Evolutionary conservation across 495 filamentous ascomycete genomes (phyloP).

Genomic region (Daldinia caldariorum): DNA sequence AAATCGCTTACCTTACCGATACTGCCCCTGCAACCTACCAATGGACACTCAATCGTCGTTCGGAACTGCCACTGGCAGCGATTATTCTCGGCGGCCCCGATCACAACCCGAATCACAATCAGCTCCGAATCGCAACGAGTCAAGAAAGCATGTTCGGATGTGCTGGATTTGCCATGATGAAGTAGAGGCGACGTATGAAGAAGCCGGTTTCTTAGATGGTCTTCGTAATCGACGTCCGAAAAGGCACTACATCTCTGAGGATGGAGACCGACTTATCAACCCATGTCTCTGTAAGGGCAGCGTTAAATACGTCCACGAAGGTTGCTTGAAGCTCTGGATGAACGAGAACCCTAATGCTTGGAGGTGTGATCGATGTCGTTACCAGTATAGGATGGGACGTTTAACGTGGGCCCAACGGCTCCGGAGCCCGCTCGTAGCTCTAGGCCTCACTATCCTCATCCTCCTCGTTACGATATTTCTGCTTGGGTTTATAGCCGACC

Average conservation of each 20-base stretch:
- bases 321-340: slow-evolving; percentile 90
- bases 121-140: slow-evolving; percentile 40
- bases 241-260: slow-evolving; percentile 78
- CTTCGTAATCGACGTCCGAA: slow-evolving; percentile 69
- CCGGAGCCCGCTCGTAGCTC: slow-evolving; percentile 70
- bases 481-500: slow-evolving; percentile 91
- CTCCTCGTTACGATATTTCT: slow-evolving; percentile 76
- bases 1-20: slow-evolving; percentile 2
- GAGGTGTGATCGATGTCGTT: slow-evolving; percentile 89
- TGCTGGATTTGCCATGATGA: slow-evolving; percentile 95
- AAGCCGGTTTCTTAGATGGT: slow-evolving; percentile 66
- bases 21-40: slow-evolving; percentile 5
- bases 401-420: slow-evolving; percentile 80
- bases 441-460: slow-evolving; percentile 73
- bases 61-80: slow-evolving; percentile 29
- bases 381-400: slow-evolving; percentile 82
- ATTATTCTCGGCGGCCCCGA: slow-evolving; percentile 16
- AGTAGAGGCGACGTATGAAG: slow-evolving; percentile 79
- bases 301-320: slow-evolving; percentile 93
- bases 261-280: slow-evolving; percentile 82
- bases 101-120: slow-evolving; percentile 35
- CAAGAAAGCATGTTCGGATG: slow-evolving; percentile 59
- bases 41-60: slow-evolving; percentile 21
- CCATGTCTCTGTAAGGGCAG: slow-evolving; percentile 95
- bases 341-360: slow-evolving; percentile 78